phyloP scores from a whole-genome alignment of 306 rosid genomes.

The Prunus campanulata region DNA sequence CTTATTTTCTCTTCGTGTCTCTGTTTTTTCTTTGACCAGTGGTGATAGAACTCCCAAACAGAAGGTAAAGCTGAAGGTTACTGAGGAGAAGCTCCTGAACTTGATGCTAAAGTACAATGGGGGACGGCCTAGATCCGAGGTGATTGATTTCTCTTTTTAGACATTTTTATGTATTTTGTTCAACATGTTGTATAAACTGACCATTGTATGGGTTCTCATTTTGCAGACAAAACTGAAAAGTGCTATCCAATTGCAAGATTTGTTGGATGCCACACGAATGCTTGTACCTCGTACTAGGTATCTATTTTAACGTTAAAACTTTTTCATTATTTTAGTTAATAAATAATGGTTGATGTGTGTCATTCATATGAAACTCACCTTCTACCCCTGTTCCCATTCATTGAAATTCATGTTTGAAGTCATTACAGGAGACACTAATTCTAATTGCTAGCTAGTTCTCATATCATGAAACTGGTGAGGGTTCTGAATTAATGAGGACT shows the following conservation, averaged over 20 bases:
- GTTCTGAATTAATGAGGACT: constrained; percentile 20
- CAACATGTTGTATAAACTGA: constrained; percentile 16
- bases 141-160: constrained; percentile 25
- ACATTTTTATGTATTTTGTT: constrained; percentile 6
- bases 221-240: constrained; percentile 92
- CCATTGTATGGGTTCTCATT: constrained; percentile 24
- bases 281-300: constrained; percentile 92
- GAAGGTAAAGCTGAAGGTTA: constrained; percentile 93
- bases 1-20: constrained; percentile 24
- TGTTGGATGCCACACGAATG: constrained; percentile 93
- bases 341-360: background rate
- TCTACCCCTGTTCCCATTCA: constrained; percentile 6
- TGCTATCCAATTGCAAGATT: constrained; percentile 96
- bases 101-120: constrained; percentile 92
- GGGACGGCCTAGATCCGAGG: constrained; percentile 93
- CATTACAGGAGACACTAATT: constrained; percentile 12
- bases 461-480: constrained; percentile 7
- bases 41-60: constrained; percentile 99
- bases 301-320: background rate
- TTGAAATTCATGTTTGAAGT: background rate
- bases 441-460: constrained; percentile 13
- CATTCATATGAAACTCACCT: background rate
- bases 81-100: constrained; percentile 88
- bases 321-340: background rate
- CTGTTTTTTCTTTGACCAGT: constrained; percentile 50